Conservation (phyloP, 1,284 basidiomycete genomes). For the Thelephora terrestris region DNA sequence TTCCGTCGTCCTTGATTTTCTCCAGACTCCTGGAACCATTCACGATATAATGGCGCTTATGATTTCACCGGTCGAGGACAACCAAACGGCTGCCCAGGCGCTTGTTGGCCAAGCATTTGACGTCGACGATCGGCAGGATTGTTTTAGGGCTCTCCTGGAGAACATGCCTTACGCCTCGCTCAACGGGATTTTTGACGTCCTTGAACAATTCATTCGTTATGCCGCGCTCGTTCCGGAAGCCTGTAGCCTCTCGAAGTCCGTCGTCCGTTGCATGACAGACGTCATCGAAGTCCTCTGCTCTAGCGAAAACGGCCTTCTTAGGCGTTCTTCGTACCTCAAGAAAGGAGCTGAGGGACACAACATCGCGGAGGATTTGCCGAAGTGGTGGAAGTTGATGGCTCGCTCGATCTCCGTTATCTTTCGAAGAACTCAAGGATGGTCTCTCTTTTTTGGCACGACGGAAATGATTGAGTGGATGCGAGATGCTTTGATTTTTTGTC, state of each 20-base stretch:
- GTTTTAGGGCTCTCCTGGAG: constrained; percentile 68
- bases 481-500: constrained; percentile 86
- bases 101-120: constrained; percentile 77
- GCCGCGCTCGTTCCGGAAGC: constrained; percentile 70
- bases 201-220: constrained; percentile 55
- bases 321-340: constrained; percentile 44
- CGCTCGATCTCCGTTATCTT: constrained; percentile 76
- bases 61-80: constrained; percentile 68
- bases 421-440: constrained; percentile 74
- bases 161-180: constrained; percentile 57
- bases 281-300: constrained; percentile 81
- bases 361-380: constrained; percentile 45
- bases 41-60: constrained; percentile 57
- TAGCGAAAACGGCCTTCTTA: constrained; percentile 58
- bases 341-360: constrained; percentile 30
- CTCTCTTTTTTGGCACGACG: constrained; percentile 65
- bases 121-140: constrained; percentile 78
- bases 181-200: constrained; percentile 56
- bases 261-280: constrained; percentile 87
- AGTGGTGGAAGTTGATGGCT: constrained; percentile 79
- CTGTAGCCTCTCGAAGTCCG: constrained; percentile 73
- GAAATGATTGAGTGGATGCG: constrained; percentile 96
- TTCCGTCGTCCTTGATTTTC: constrained; percentile 37
- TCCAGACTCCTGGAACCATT: constrained; percentile 41
- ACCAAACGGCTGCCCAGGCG: constrained; percentile 66